Percentiles rank a stretch among this genome's conserved stretches.
Evolutionary conservation across 2,329 filamentous ascomycete species (phyloP).

Genomic region (Talaromyces sp.): DNA sequence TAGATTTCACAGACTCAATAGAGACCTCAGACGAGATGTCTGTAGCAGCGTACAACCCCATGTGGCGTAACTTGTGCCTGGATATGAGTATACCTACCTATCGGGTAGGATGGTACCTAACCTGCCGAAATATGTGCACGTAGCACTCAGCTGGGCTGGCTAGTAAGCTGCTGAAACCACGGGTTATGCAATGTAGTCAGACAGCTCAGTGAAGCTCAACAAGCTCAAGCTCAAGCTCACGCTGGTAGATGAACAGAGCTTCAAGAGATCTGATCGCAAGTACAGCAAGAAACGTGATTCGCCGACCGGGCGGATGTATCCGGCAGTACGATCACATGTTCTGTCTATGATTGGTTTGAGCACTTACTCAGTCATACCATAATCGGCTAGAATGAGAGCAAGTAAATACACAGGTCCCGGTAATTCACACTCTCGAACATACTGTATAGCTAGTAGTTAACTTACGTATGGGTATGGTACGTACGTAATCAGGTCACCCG

Average conservation of each 20-base stretch:
- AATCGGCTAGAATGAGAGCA: neutral
- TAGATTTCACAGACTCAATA: neutral
- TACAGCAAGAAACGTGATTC: neutral
- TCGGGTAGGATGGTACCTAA: neutral
- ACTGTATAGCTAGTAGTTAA: neutral
- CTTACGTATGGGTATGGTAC: neutral
- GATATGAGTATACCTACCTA: neutral
- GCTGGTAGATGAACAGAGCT: neutral
- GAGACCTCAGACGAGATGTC: neutral
- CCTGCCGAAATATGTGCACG: neutral
- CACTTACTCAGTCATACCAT: neutral
- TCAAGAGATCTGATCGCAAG: neutral
- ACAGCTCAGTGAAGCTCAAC: neutral
- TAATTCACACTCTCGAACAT: neutral
- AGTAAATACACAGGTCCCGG: neutral
- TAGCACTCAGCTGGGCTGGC: neutral
- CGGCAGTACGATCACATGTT: neutral
- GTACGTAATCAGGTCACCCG: slow-evolving; percentile 13
- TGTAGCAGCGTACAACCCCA: neutral
- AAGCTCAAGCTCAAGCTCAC: too few relatives aligned
- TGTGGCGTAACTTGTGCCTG: neutral
- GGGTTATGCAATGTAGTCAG: neutral
- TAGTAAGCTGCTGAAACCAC: neutral
- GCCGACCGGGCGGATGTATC: neutral
- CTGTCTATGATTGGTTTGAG: neutral